Base-by-base conservation (phyloP, 257 asterid species). In the Linaria vulgaris region DNA sequence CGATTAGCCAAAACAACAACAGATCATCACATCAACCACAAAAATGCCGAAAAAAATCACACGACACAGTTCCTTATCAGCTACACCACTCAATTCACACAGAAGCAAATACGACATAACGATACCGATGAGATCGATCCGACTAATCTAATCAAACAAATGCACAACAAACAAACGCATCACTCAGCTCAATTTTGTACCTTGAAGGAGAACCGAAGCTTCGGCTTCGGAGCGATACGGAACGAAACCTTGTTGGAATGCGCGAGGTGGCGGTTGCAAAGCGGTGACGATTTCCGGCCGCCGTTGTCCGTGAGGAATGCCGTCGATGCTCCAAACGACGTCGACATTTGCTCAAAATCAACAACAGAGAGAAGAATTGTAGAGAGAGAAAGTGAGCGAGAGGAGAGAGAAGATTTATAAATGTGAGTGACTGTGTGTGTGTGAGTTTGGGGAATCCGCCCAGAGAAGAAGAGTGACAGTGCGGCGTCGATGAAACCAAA, bases 321-420 rank as follows among this genome's bases (percentile, higher is more conserved):
- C 24, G 83, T 43, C 52, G 85, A 57, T 62, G 88, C 76, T 75
- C 94, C 90, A 53, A 87, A 85, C 66, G 88, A 73, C 66, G 90
- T 57, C 80, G 87, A 86, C 95, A 87, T 87, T n/a, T 76, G 68
- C 68, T 59, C 69, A 67, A 31, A 43, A 24, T 13, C 60, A 4
- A 12, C 50, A 45, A 47, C 17, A 48, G 12, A 38, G 12, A 37
- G 45, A 20, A 22, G 27, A 21, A 11, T 9, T 0, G 19, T n/a
- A 17, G 15, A 41, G 30, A 38, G 12, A 37, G 46, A 61, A 23
- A 47, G 12, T 45, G 10, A 46, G 20, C 5, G 25, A 55, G 15
- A 64, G 41, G 56, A 16, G 30, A 31, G 43, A 0, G 24, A 3
- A n/a, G 19, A n/a, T 62, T 47, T 19, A 45, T 1, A 10, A 46